Evolutionary conservation across 2,329 filamentous ascomycete species (phyloP), one percentile per base, ranked within the genome.

Genomic region (Neofusicoccum sp.): DNA sequence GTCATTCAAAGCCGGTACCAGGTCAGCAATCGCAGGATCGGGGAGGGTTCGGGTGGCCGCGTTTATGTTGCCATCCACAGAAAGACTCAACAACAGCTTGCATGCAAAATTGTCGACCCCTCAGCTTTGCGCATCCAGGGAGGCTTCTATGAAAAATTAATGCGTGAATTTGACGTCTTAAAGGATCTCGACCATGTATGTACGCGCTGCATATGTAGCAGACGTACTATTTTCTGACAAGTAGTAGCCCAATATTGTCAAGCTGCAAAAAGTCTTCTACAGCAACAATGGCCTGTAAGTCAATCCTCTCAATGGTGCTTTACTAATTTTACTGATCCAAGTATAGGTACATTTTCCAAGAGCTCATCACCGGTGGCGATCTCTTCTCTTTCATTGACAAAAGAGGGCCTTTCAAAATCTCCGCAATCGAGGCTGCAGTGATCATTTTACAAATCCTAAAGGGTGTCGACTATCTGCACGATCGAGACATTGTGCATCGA

Each of bases 41-140:
- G 87, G 4, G 69, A 74, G 37, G 87, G 87, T 22, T 22, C 22
- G 22, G 22, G 22, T 22, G 22, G 22, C 22, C 22, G 22, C 22
- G 22, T 22, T 3, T 80, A 84, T 62, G 76, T 88, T 8, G 85
- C 83, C 4, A 71, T 82, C 2, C 81, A 90, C 14, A 71, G 77
- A 29, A 73, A 72, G 6, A 84, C 83, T 0, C 79, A 81, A 41
- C 81, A 80, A 62, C 89, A 92, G 68, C 67, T 91, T 22, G 88
- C 88, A 9, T 92, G 89, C 78, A 92, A 92, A 69, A 74, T 91
- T 7, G 78, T 90, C 8, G 43, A 56, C 5, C 28, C 56, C 16
- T n/a, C 37, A 1, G 14, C 14, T 58, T 9, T 62, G 28, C 44
- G 8, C 37, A 47, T 22, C 22, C 12, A 54, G 34, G 14, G 48